These are phyloP conservation scores for Pleurotus cornucopiae DNA, from an alignment of 768 basidiomycete genomes.

Conservation along the genomic window DNA sequence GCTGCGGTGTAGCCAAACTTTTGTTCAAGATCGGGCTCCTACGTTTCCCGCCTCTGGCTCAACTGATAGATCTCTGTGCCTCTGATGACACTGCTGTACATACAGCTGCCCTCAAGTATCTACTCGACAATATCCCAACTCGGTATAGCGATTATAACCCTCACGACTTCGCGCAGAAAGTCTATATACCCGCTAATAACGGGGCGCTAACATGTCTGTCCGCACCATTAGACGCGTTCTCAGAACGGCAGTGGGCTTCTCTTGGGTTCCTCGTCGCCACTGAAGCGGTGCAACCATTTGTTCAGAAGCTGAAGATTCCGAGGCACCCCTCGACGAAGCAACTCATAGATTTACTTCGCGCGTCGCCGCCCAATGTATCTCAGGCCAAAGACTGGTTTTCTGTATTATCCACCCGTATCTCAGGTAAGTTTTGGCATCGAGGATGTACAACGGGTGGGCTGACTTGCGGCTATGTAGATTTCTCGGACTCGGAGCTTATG, in stretches of 20 bases:
- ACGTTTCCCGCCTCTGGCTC: slow-evolving; percentile 62
- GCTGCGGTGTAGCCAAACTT: slow-evolving; percentile 62
- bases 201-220: slow-evolving; percentile 51
- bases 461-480: slow-evolving; percentile 37
- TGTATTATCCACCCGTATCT: slow-evolving; percentile 57
- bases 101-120: slow-evolving; percentile 70
- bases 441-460: too few species aligned
- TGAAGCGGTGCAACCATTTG: slow-evolving; percentile 45
- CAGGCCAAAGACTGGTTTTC: slow-evolving; percentile 67
- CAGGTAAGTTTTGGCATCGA: slow-evolving; percentile 36
- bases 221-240: slow-evolving; percentile 68
- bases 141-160: slow-evolving; percentile 61
- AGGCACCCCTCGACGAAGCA: slow-evolving; percentile 63
- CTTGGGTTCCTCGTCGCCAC: slow-evolving; percentile 78
- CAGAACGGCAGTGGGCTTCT: slow-evolving; percentile 57
- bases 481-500: slow-evolving; percentile 50
- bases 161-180: slow-evolving; percentile 46
- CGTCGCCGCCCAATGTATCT: slow-evolving; percentile 49
- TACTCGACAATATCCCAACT: slow-evolving; percentile 66
- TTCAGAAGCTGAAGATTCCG: slow-evolving; percentile 61
- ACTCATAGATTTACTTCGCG: slow-evolving; percentile 56
- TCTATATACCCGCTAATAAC: slow-evolving; percentile 77
- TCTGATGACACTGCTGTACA: slow-evolving; percentile 45
- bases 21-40: slow-evolving; percentile 68
- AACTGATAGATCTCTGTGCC: slow-evolving; percentile 67